phyloP scores from a whole-genome alignment of 345 rosid species.

The Mangifera indica region DNA sequence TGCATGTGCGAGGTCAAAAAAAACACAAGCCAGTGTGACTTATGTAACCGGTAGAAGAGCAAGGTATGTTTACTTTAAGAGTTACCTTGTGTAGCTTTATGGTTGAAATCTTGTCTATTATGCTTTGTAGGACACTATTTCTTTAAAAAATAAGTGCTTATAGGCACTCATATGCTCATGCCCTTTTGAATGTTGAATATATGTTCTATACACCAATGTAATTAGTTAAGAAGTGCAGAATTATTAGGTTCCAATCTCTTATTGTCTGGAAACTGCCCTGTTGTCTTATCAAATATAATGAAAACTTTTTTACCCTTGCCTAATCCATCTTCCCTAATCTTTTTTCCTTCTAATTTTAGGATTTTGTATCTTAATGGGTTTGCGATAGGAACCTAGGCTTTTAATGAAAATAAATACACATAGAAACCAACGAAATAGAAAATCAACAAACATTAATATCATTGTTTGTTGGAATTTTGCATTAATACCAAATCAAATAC shows the following conservation, averaged over 20 bases:
- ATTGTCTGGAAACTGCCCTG: not conserved
- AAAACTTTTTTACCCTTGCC: too few species aligned
- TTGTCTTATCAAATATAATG: not conserved
- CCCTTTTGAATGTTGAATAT: not conserved
- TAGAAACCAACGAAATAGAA: too few species aligned
- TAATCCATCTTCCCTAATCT: too few species aligned
- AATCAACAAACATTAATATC: too few species aligned
- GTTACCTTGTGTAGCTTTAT: slow-evolving; percentile 4
- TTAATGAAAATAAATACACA: too few species aligned
- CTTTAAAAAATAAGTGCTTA: not conserved
- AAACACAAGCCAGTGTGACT: slow-evolving; percentile 35
- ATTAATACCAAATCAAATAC: too few species aligned
- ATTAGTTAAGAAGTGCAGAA: not conserved
- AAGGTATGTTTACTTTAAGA: slow-evolving; percentile 37
- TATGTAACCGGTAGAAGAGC: slow-evolving; percentile 30
- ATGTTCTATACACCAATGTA: too few species aligned
- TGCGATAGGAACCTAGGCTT: too few species aligned
- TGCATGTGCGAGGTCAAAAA: slow-evolving; percentile 58
- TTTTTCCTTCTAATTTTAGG: not conserved
- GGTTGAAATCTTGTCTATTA: slow-evolving; percentile 15
- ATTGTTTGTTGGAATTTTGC: too few species aligned
- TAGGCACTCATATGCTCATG: not conserved
- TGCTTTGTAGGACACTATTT: not conserved
- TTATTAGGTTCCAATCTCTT: not conserved
- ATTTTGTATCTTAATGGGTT: not conserved